Base-by-base conservation (phyloP, 441 rosid genomes). In the Populus trichocarpa region DNA sequence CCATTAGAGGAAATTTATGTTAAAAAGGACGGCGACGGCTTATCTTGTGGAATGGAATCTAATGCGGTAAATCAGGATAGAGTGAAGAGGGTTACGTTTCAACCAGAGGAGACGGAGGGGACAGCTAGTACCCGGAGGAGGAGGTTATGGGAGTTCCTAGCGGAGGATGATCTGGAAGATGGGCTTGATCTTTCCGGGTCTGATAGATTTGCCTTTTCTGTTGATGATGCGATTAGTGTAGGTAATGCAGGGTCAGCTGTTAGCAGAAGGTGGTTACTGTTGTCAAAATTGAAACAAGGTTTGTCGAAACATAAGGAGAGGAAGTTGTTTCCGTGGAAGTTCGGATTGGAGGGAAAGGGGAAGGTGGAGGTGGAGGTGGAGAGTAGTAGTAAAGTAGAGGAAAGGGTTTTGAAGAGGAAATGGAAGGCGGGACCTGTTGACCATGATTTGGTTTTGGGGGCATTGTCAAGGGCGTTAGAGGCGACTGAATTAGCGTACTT, bases 111-210 rank as follows among this genome's bases (percentile, higher is more conserved):
- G 73, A 86, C 79, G 1, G 89, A 88, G 82, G 30, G 28, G 13
- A 67, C 69, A 9, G 32, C 32, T 32, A 85, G 79, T 72, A 57
- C 71, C 14, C 81, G 59, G 33, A 89, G 89, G 86, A 85, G 86
- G 86, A 78, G 89, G 84, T 79, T 95, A 18, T 92, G 98, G 95
- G 98, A 95, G 87, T 89, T 88, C 77, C 89, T 95, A 66, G 95
- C 93, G 0, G 95, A 95, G 85, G 95, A 89, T 33, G 91, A 92
- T 74, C 82, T 85, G 2, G 95, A 93, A 77, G 99, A 95, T 46
- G 98, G 97, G 35, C 88, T 93, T 78, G 99, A 95, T 88, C 96
- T 95, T 73, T 92, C 99, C 2, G 99, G 99, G 67, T 90, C 99
- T 5, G 96, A 88, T 67, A 87, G 98, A 79, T 95, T 95, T 77